Evolutionary conservation across 768 basidiomycete genomes (phyloP).

Genomic region (Boletus huronensis): DNA sequence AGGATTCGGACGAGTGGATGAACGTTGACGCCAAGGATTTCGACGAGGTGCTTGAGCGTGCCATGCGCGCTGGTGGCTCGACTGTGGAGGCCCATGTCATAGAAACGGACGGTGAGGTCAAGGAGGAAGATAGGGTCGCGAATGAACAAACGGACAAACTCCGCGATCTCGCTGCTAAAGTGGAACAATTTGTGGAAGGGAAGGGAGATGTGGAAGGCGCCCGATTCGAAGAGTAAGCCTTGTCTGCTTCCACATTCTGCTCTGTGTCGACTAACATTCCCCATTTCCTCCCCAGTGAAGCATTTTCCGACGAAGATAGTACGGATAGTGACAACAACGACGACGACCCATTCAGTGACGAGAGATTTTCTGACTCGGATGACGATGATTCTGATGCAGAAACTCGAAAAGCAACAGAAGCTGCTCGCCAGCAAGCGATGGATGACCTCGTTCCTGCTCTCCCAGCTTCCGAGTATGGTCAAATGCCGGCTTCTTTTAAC

Average conservation of each 20-base stretch:
- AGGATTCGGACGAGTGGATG: slow-evolving; percentile 86
- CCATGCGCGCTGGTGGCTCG: slow-evolving; percentile 19
- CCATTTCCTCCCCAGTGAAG: slow-evolving; percentile 45
- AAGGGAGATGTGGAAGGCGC: slow-evolving; percentile 89
- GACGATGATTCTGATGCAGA: slow-evolving; percentile 37
- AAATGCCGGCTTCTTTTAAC: slow-evolving; percentile 73
- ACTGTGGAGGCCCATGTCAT: slow-evolving; percentile 37
- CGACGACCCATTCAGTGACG: slow-evolving; percentile 40
- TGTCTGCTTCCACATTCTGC: background rate
- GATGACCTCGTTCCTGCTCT: slow-evolving; percentile 79
- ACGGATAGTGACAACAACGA: slow-evolving; percentile 16
- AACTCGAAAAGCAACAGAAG: slow-evolving; percentile 23
- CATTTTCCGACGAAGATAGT: slow-evolving; percentile 62
- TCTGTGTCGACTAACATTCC: background rate
- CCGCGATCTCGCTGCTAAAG: slow-evolving; percentile 75
- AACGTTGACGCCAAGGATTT: slow-evolving; percentile 71
- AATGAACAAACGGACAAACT: slow-evolving; percentile 68
- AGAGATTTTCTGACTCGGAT: slow-evolving; percentile 45
- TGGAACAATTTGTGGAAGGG: slow-evolving; percentile 87
- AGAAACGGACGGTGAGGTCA: slow-evolving; percentile 44
- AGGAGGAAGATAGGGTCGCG: slow-evolving; percentile 42
- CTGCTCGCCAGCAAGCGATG: slow-evolving; percentile 62
- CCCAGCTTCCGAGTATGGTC: slow-evolving; percentile 82
- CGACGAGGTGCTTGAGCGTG: slow-evolving; percentile 64
- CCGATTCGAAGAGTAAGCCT: slow-evolving; percentile 80